Conservation (phyloP, 345 rosid species). For the Hypericum perforatum region DNA sequence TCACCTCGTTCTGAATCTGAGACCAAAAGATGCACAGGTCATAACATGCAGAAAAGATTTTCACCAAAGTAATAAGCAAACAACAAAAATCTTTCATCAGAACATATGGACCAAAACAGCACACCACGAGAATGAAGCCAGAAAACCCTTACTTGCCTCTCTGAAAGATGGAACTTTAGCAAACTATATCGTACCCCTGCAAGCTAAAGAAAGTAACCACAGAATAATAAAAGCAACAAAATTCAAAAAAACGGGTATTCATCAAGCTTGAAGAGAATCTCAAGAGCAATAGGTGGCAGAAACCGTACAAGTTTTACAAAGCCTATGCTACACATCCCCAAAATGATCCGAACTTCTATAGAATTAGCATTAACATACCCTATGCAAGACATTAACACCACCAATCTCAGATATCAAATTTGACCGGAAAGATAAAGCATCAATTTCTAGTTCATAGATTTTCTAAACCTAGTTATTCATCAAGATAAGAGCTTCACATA, state of each 20-base stretch:
- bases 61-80: not conserved
- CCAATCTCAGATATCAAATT: too few relatives aligned
- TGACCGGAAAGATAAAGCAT: too few relatives aligned
- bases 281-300: too few relatives aligned
- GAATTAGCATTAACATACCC: too few relatives aligned
- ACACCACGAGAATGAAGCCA: constrained; percentile 16
- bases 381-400: too few relatives aligned
- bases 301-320: too few relatives aligned
- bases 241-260: constrained; percentile 4
- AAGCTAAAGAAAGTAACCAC: constrained; percentile 31
- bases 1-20: constrained; percentile 40
- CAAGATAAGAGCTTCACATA: too few relatives aligned
- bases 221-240: constrained; percentile 16
- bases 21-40: constrained; percentile 15
- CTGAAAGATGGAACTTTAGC: constrained; percentile 41
- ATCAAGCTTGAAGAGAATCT: not conserved
- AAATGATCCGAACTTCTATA: too few relatives aligned
- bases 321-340: too few relatives aligned
- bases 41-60: not conserved
- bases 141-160: constrained; percentile 49
- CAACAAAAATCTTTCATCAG: not conserved
- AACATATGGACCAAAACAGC: constrained; percentile 4
- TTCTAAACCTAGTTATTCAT: too few relatives aligned
- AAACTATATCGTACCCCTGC: constrained; percentile 50
- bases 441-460: too few relatives aligned